Evolutionary conservation across 106 monocot genomes (phyloP).

Genomic region (Ottelia alismoides): DNA sequence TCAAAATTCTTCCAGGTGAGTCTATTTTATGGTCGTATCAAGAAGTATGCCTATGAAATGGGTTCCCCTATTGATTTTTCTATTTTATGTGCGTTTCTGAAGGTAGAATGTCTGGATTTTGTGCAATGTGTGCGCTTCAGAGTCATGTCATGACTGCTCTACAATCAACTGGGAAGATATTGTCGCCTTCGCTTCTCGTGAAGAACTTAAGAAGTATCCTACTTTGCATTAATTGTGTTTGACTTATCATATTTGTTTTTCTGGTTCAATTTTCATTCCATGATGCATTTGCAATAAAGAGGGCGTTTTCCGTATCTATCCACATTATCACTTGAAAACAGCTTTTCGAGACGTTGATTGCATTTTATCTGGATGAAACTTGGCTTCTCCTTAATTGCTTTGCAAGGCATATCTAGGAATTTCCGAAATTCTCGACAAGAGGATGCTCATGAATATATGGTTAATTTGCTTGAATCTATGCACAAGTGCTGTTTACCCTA

Average conservation of each 20-base stretch:
- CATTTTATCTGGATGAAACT: no score
- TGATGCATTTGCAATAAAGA: no score
- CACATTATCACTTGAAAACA: no score
- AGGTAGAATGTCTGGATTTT: slow-evolving; percentile 92
- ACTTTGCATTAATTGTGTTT: no score
- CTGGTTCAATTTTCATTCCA: no score
- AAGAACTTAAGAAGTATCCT: slow-evolving; percentile 89
- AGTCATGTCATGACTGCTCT: slow-evolving; percentile 91
- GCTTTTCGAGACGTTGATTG: no score
- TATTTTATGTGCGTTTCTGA: slow-evolving; percentile 13
- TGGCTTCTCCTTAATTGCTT: slow-evolving; percentile 21
- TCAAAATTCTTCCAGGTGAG: no score
- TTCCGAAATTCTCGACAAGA: slow-evolving; percentile 89
- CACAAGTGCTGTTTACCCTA: slow-evolving; percentile 96
- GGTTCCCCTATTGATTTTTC: not conserved
- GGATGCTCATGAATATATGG: slow-evolving; percentile 99
- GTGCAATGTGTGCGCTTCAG: slow-evolving; percentile 93
- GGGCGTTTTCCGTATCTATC: no score
- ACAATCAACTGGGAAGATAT: slow-evolving; percentile 82
- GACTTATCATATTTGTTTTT: no score
- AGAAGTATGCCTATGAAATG: not conserved
- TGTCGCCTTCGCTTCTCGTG: slow-evolving; percentile 70
- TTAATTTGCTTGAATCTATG: slow-evolving; percentile 93
- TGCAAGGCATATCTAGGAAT: slow-evolving; percentile 73
- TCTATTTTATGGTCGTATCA: not conserved